Conservation (phyloP, 768 basidiomycete species). For the Roridomyces roridus region DNA sequence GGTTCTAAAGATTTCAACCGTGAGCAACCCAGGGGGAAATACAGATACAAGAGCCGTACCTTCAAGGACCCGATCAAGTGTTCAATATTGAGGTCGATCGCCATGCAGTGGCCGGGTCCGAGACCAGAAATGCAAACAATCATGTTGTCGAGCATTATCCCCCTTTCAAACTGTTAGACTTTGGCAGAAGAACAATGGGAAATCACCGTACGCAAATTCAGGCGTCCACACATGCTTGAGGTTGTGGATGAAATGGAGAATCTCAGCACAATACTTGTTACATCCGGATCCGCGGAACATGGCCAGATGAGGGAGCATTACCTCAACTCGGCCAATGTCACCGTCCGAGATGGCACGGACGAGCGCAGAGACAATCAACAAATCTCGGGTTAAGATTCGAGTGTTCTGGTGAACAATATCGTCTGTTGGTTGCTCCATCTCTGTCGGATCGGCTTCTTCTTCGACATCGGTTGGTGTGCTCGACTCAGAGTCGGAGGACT, state of each 20-base stretch:
- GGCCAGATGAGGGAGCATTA: background rate
- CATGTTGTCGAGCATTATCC: conserved; percentile 44
- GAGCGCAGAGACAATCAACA: conserved; percentile 21
- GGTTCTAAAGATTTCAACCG: conserved; percentile 6
- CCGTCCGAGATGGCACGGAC: conserved; percentile 10
- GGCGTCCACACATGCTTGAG: conserved; percentile 40
- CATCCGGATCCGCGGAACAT: conserved; percentile 1
- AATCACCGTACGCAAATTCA: conserved; percentile 27
- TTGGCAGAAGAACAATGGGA: background rate
- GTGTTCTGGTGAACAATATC: conserved; percentile 18
- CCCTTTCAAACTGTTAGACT: too few species aligned
- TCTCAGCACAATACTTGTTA: conserved; percentile 7
- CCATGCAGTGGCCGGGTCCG: conserved; percentile 38
- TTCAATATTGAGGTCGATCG: conserved; percentile 43
- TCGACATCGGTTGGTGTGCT: too few species aligned
- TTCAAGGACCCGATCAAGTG: conserved; percentile 41
- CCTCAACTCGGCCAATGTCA: conserved; percentile 8
- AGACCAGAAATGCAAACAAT: conserved; percentile 38
- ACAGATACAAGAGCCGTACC: conserved; percentile 29
- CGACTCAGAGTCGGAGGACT: too few species aligned
- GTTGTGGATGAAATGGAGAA: background rate
- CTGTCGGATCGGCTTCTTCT: too few species aligned
- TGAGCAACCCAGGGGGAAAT: too few species aligned
- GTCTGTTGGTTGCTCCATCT: background rate
- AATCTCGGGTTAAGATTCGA: conserved; percentile 13